Base-by-base conservation (phyloP, 208 protist species). In the Crithidia fasciculata region DNA sequence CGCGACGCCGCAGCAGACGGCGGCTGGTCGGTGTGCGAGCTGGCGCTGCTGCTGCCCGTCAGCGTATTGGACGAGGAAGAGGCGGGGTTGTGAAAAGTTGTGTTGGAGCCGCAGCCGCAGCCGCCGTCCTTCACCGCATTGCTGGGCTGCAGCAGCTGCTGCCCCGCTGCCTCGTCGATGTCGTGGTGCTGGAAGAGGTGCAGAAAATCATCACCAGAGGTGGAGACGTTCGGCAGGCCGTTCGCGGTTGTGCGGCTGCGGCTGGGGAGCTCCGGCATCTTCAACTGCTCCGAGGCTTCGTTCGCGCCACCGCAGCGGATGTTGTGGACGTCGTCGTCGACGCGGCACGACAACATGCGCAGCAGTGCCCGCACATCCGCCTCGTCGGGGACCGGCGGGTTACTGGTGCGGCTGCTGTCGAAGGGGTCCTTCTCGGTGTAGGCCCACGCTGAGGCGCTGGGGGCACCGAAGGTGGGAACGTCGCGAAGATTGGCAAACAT, bases 351-450 rank as follows among this genome's bases (percentile, higher is more conserved):
- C 4, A 76, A 45, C 61, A 76, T 41, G 59, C 50, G 61, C 61
- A 76, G 40, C 63, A 76, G 37, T 13, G 71, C 71, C 62, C 67
- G 67, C 54, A 76, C 71, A 50, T 69, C 71, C 16, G 71, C 71
- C 36, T 76, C 71, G 19, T 76, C 57, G 4, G 62, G 71, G 28
- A 45, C 56, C 3, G 62, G 55, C 10, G 44, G 44, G 62, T 76
- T 54, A 10, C 43, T 64, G 43, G 40, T 59, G 44, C 39, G 2
- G 36, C 61, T 56, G 28, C 64, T 40, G 10, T 49, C 52, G 18
- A 69, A 57, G 44, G 36, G 36, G 8, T 59, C 52, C 52, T 59
- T 57, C 39, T 69, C 64, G 5, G 39, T 69, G 18, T 16, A 69
- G 2, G 64, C 8, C 64, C 64, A 57, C 4, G 52, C 52, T 47